These are phyloP conservation scores for Trifolium pratense DNA, from an alignment of 306 rosid genomes.

Conservation along the genomic window DNA sequence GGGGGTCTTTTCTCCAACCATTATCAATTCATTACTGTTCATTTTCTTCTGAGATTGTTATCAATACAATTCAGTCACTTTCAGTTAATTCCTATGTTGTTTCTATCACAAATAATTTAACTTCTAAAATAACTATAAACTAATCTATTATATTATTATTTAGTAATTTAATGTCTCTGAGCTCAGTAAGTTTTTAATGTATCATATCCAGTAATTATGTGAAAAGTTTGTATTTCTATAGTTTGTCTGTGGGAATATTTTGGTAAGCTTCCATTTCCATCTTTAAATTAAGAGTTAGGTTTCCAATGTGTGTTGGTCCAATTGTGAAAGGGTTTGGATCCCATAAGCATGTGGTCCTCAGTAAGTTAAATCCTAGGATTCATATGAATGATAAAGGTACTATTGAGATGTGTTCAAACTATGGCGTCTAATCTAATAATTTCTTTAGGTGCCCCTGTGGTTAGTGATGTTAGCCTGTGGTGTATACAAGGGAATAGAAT, in stretches of 20 bases:
- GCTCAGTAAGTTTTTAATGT: neutral
- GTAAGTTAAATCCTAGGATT: neutral
- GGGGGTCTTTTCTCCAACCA: neutral
- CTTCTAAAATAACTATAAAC: neutral
- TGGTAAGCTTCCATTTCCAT: neutral
- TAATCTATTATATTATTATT: neutral
- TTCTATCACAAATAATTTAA: neutral
- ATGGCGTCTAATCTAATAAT: neutral
- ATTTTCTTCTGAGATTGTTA: neutral
- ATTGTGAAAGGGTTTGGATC: neutral
- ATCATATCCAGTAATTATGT: neutral
- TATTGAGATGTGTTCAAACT: neutral
- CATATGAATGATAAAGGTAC: neutral
- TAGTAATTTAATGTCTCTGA: neutral
- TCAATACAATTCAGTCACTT: neutral
- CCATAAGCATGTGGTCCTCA: neutral
- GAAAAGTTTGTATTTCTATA: neutral
- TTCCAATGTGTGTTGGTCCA: neutral
- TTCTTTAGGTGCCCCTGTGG: neutral
- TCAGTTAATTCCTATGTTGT: neutral
- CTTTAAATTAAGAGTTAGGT: neutral
- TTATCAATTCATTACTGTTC: neutral
- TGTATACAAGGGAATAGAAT: neutral
- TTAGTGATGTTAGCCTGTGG: constrained; percentile 1
- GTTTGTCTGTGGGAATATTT: neutral